phyloP scores from a whole-genome alignment of 1,284 basidiomycete species.

The Ustilago trichophora region DNA sequence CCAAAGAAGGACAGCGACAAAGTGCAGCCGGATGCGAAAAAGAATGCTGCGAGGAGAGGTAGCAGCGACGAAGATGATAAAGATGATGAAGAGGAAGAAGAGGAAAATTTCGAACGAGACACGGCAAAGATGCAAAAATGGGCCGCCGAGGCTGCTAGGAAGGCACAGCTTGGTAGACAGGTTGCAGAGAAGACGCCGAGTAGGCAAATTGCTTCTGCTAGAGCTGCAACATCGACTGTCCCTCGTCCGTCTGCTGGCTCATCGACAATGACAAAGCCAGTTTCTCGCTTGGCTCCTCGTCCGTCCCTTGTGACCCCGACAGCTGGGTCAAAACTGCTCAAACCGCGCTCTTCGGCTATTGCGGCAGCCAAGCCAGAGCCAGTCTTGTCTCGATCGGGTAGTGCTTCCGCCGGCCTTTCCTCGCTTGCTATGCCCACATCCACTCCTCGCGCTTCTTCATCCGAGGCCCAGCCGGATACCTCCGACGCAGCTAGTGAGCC shows the following conservation, averaged over 20 bases:
- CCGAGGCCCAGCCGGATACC: not conserved
- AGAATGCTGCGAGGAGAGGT: not conserved
- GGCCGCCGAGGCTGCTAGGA: constrained; percentile 33
- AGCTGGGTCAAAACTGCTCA: constrained; percentile 15
- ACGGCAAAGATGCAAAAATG: constrained; percentile 22
- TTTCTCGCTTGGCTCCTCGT: constrained; percentile 6
- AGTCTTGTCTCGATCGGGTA: constrained; percentile 12
- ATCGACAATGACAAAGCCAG: constrained; percentile 8
- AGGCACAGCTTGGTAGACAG: constrained; percentile 12
- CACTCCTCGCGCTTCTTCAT: not conserved
- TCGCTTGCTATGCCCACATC: not conserved
- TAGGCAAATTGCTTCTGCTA: not conserved
- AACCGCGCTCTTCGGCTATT: constrained; percentile 13
- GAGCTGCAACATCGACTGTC: constrained; percentile 2
- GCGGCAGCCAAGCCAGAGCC: not conserved
- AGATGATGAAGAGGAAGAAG: constrained; percentile 14
- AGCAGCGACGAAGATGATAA: constrained; percentile 21
- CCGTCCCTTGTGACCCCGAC: constrained; percentile 24
- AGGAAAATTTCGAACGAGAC: constrained; percentile 20
- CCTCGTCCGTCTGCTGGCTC: constrained; percentile 3
- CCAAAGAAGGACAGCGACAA: not conserved
- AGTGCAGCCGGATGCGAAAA: not conserved
- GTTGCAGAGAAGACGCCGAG: constrained; percentile 6
- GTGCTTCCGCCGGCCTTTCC: constrained; percentile 12
- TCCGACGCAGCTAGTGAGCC: constrained; percentile 1